phyloP scores from a whole-genome alignment of 176 grass and related monocot species.

The Sorghum bicolor region DNA sequence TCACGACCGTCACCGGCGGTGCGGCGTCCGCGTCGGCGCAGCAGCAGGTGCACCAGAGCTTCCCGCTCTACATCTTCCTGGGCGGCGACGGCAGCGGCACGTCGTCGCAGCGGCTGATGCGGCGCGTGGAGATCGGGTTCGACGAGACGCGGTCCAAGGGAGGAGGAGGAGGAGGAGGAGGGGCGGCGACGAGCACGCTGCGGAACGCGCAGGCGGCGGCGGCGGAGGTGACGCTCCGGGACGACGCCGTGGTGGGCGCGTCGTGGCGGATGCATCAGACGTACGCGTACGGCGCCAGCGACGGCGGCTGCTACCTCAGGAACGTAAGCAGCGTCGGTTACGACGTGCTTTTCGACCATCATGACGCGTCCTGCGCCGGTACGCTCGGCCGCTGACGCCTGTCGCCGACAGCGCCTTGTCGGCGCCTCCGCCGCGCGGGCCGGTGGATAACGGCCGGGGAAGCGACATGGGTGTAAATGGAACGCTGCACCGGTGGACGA shows the following conservation, averaged over 20 bases:
- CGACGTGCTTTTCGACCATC: conserved; percentile 61
- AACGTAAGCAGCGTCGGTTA: conserved; percentile 72
- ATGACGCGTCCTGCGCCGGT: conserved; percentile 45
- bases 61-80: conserved; percentile 78
- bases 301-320: conserved; percentile 65
- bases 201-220: conserved; percentile 62
- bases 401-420: conserved; percentile 6
- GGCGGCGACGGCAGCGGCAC: conserved; percentile 50
- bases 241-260: conserved; percentile 58
- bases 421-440: conserved; percentile 2
- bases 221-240: conserved; percentile 69
- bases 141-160: conserved; percentile 36
- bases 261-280: conserved; percentile 65
- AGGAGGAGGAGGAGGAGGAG: background rate
- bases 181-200: conserved; percentile 45
- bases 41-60: conserved; percentile 54
- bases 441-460: conserved; percentile 28
- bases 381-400: conserved; percentile 35
- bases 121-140: conserved; percentile 59
- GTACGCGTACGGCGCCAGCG: conserved; percentile 76
- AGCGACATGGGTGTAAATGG: conserved; percentile 25
- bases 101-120: conserved; percentile 47
- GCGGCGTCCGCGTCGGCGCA: conserved; percentile 24
- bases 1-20: conserved; percentile 14
- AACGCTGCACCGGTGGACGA: background rate